Evolutionary conservation across 805 yeast species (phyloP).

Genomic region (Lipomyces yamanashiensis): DNA sequence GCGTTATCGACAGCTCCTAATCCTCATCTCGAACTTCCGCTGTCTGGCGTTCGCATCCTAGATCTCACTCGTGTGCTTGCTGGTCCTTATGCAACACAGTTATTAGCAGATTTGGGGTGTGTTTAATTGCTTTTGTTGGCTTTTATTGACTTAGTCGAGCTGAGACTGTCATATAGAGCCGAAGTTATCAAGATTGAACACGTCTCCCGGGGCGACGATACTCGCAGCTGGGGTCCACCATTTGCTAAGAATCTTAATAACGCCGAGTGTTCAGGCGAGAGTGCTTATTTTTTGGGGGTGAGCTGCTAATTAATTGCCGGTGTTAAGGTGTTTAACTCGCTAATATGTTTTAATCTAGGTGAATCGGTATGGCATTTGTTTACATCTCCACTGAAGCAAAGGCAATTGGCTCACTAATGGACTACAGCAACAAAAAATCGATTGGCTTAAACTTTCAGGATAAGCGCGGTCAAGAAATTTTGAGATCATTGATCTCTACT

Average conservation of each 20-base stretch:
- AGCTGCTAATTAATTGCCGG: slow-evolving; percentile 16
- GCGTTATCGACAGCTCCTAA: not conserved
- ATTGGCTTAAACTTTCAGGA: slow-evolving; percentile 47
- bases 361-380: slow-evolving; percentile 17
- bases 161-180: slow-evolving; percentile 40
- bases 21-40: slow-evolving; percentile 39
- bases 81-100: slow-evolving; percentile 50
- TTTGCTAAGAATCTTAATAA: slow-evolving; percentile 41
- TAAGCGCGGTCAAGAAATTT: slow-evolving; percentile 45
- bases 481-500: slow-evolving; percentile 40
- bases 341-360: slow-evolving; percentile 11
- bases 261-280: slow-evolving; percentile 42
- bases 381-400: not conserved
- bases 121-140: not conserved
- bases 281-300: slow-evolving; percentile 49
- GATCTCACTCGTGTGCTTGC: slow-evolving; percentile 51
- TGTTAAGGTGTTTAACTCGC: not conserved
- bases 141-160: not conserved
- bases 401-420: not conserved
- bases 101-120: slow-evolving; percentile 49
- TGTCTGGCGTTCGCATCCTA: slow-evolving; percentile 45
- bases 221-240: slow-evolving; percentile 54
- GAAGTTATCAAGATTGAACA: slow-evolving; percentile 51
- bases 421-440: slow-evolving; percentile 47
- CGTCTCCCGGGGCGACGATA: slow-evolving; percentile 51